A percentile compares a stretch with the other conserved stretches of the same genome.
These are phyloP conservation scores for Malassezia obtusa DNA, from an alignment of 1,284 basidiomycete genomes.

Conservation along the genomic window DNA sequence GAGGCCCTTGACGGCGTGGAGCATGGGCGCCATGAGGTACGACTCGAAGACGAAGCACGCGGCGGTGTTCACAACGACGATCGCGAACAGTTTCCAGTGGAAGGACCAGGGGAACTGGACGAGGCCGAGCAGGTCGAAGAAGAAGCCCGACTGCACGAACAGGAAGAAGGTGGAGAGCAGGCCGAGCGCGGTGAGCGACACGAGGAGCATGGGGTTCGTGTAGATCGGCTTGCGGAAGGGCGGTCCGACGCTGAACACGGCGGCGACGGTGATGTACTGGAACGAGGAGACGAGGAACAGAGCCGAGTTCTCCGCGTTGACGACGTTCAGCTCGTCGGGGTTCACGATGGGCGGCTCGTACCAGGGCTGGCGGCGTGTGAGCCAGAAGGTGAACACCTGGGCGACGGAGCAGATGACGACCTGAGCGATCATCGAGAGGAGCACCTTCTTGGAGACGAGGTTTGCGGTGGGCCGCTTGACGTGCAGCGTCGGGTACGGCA, in stretches of 20 bases:
- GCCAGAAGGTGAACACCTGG: slow-evolving; percentile 80
- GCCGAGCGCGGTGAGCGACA: slow-evolving; percentile 25
- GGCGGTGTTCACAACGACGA: slow-evolving; percentile 65
- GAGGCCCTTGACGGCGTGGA: slow-evolving; percentile 8
- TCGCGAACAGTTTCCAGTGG: slow-evolving; percentile 61
- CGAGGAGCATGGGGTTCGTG: slow-evolving; percentile 58
- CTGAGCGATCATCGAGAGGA: slow-evolving; percentile 87
- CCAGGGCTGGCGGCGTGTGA: slow-evolving; percentile 78
- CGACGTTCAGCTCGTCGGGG: slow-evolving; percentile 71
- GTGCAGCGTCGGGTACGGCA: slow-evolving; percentile 68
- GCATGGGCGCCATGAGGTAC: slow-evolving; percentile 13
- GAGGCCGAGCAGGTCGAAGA: slow-evolving; percentile 65
- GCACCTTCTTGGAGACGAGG: slow-evolving; percentile 87
- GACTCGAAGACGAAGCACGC: slow-evolving; percentile 67
- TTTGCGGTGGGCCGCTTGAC: slow-evolving; percentile 90
- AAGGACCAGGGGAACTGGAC: slow-evolving; percentile 65
- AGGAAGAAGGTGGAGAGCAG: slow-evolving; percentile 35
- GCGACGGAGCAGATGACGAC: slow-evolving; percentile 73
- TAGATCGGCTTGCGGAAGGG: slow-evolving; percentile 90
- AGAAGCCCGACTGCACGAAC: slow-evolving; percentile 55
- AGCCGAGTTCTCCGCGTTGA: slow-evolving; percentile 84
- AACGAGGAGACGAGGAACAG: slow-evolving; percentile 92
- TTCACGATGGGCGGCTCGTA: slow-evolving; percentile 57
- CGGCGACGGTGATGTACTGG: slow-evolving; percentile 94
- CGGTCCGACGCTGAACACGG: slow-evolving; percentile 92